These are phyloP conservation scores for Raffaelea arxii DNA, from an alignment of 2,329 filamentous ascomycete species.

Conservation along the genomic window DNA sequence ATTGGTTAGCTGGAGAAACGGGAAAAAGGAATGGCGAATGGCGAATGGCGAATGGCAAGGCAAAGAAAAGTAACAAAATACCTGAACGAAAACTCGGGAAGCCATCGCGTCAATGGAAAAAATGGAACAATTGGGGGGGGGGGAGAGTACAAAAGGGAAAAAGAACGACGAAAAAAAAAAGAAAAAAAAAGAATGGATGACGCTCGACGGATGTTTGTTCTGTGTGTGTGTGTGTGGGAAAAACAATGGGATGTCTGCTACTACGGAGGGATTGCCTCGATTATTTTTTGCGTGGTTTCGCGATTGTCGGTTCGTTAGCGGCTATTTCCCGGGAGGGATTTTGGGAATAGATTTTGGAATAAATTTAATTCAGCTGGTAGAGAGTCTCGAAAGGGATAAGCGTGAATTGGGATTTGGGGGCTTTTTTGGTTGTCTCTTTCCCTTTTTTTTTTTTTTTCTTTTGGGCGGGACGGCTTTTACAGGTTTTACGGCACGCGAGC, in stretches of 20 bases:
- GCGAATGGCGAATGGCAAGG: not conserved
- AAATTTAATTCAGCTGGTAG: not conserved
- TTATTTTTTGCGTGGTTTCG: slow-evolving; percentile 4
- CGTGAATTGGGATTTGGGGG: not conserved
- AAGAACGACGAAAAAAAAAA: not conserved
- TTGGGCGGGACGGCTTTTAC: not conserved
- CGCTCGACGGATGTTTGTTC: no score
- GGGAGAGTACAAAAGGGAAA: not conserved
- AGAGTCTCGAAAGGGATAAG: no score
- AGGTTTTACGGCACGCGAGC: not conserved
- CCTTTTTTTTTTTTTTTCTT: slow-evolving; percentile 4
- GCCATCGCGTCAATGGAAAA: slow-evolving; percentile 32
- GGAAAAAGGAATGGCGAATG: not conserved
- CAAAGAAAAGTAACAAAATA: slow-evolving; percentile 29
- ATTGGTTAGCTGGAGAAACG: not conserved
- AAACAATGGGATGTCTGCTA: not conserved
- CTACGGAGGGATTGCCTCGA: not conserved
- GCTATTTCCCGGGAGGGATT: slow-evolving; percentile 14
- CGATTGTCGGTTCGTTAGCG: slow-evolving; percentile 5
- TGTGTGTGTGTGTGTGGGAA: no score
- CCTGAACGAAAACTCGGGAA: slow-evolving; percentile 49
- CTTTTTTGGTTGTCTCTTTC: slow-evolving; percentile 2
- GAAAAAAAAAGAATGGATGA: not conserved
- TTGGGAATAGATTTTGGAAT: no score
- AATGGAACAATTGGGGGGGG: not conserved